A percentile compares a stretch with the other conserved stretches of the same genome.
Conservation (phyloP, 257 asterid species). For the Sherardia arvensis region DNA sequence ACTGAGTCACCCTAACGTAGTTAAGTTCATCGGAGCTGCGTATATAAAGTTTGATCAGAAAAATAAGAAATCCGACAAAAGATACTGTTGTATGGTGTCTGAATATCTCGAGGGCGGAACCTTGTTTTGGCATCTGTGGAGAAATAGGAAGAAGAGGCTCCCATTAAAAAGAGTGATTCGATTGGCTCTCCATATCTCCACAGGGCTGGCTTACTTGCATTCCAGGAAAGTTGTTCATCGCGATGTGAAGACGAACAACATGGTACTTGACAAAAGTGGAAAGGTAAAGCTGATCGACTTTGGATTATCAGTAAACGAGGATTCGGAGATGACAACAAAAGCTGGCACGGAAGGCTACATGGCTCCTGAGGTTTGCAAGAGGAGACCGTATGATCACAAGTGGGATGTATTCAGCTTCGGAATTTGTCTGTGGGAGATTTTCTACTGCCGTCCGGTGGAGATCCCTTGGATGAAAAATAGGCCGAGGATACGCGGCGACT, state of each 20-base stretch:
- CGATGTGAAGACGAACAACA: constrained; percentile 19
- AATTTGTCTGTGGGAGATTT: constrained; percentile 27
- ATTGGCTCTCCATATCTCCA: constrained; percentile 19
- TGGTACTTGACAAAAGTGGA: constrained; percentile 2
- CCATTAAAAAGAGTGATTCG: constrained; percentile 3
- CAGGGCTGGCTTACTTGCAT: constrained; percentile 25
- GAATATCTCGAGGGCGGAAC: constrained; percentile 18
- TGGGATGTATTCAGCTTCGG: constrained; percentile 27
- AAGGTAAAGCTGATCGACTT: constrained; percentile 20
- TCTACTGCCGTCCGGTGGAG: not conserved
- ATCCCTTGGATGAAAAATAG: not conserved
- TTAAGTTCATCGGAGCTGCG: not conserved
- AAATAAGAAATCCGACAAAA: not conserved
- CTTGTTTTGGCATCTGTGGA: constrained; percentile 9
- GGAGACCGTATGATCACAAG: constrained; percentile 13
- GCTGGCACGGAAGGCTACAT: constrained; percentile 19
- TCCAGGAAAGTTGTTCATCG: constrained; percentile 19
- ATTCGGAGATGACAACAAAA: constrained; percentile 7
- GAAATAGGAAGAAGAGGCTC: not conserved
- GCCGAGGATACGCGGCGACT: constrained; percentile 10
- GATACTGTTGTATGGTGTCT: constrained; percentile 10
- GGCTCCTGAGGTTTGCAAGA: constrained; percentile 19
- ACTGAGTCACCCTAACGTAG: constrained; percentile 17
- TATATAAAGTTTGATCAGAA: not conserved
- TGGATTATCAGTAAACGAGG: constrained; percentile 16